Base-by-base conservation (phyloP, 495 filamentous ascomycete genomes). In the Hyaloscypha bicolor region DNA sequence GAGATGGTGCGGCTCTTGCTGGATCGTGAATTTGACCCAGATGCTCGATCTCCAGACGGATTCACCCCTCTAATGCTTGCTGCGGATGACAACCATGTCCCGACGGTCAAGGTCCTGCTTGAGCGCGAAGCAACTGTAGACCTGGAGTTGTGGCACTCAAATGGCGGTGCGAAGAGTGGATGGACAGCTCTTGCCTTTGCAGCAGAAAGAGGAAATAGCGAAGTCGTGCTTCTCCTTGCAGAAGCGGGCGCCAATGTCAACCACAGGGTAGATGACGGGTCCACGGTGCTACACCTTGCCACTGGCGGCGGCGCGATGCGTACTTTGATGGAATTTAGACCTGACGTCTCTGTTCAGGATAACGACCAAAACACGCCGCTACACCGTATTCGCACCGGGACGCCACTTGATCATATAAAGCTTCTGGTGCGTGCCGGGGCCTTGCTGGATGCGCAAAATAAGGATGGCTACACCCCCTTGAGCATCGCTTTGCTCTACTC, bases 141-240 rank as follows among this genome's bases (percentile, higher is more conserved):
- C 58, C 72, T 74, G 19, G 68, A 64, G 14, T 73, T 53, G 22
- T 73, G 32, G 67, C 74, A 9, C 65, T 12, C 31, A 56, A 52
- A 11, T 42, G 51, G 22, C 64, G 62, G 19, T 64, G 45, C 22
- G 31, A 56, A 33, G 22, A 45, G 19, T 39, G 45, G 32, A 30
- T 62, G 31, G 35, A 71, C 71, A 21, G 55, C 71, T 48, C 59
- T 73, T 21, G 55, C 55, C 12, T 32, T 73, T 19, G 69, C 69
- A 31, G 52, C 53, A n/a, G 33, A 21, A 11, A 12, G 56, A 12
- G 62, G 22, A 11, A 45, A 60, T 42, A 33, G 31, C 11, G 66
- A 69, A 3, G 35, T 90, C 22, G 83, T 80, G 21, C 77, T 82
- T 69, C 67, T 84, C 71, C 74, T 90, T 55, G 76, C 89, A 6